Conservation (phyloP, 192 early-diverging fungal species). For the Backusella circina region DNA sequence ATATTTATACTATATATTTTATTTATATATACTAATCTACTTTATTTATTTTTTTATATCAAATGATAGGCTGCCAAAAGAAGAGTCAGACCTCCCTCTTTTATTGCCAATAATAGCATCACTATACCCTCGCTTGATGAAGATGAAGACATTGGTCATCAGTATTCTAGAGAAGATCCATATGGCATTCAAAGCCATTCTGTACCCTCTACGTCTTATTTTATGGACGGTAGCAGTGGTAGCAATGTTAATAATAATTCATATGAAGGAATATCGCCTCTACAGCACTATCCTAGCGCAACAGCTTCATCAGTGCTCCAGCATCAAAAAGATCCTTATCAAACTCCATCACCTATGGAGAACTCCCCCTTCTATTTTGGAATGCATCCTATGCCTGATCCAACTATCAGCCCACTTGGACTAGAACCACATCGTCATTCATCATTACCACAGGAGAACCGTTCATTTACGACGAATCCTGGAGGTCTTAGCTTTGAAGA, state of each 20-base stretch:
- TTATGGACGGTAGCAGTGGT: not conserved
- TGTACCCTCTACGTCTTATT: constrained; percentile 3
- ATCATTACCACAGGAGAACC: not conserved
- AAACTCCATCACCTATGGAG: not conserved
- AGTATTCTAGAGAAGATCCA: not conserved
- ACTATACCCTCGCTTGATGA: constrained; percentile 22
- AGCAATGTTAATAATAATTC: not conserved
- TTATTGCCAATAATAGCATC: constrained; percentile 12
- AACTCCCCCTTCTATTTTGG: constrained; percentile 8
- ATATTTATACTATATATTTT: not conserved
- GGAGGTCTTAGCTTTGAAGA: constrained; percentile 35
- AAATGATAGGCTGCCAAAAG: constrained; percentile 8
- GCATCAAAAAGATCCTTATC: not conserved
- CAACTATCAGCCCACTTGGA: not conserved
- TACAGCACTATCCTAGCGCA: not conserved
- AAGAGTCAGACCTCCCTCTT: constrained; percentile 8
- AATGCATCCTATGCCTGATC: not conserved
- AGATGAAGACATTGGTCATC: not conserved
- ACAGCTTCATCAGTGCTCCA: not conserved
- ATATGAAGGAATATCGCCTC: not conserved
- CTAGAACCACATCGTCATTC: not conserved
- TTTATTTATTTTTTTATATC: not conserved
- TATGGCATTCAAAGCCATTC: not conserved
- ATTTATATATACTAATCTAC: not conserved
- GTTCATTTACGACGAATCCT: constrained; percentile 5